Conservation (phyloP, 305 asterid species). For the Salvia sclarea region DNA sequence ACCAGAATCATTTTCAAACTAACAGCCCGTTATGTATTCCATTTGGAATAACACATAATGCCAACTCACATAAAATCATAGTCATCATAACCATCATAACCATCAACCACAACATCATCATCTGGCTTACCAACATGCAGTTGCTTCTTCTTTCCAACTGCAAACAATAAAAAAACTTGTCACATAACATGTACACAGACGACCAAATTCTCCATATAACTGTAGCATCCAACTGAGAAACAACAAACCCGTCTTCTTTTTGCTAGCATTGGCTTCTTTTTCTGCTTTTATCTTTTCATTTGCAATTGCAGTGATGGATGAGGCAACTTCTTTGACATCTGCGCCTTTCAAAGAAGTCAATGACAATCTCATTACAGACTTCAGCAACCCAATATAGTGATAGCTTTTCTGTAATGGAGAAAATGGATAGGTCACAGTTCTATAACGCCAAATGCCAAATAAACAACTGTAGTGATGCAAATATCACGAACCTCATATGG, state of each 20-base stretch:
- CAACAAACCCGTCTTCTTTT: constrained; percentile 71
- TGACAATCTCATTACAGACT: constrained; percentile 81
- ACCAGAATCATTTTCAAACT: no score
- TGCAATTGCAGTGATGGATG: constrained; percentile 90
- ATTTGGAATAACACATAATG: constrained; percentile 19
- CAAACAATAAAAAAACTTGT: constrained; percentile 6
- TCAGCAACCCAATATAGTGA: constrained; percentile 80
- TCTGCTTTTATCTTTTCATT: constrained; percentile 94
- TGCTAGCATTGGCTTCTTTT: constrained; percentile 87
- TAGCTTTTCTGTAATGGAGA: constrained; percentile 71
- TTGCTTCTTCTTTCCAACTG: constrained; percentile 88
- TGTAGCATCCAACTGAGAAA: background rate
- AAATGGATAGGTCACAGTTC: constrained; percentile 22
- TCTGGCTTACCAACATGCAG: constrained; percentile 65
- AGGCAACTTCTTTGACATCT: constrained; percentile 89
- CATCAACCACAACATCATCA: constrained; percentile 56
- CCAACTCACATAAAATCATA: constrained; percentile 56
- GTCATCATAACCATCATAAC: constrained; percentile 47
- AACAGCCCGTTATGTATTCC: constrained; percentile 23
- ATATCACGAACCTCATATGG: constrained; percentile 67
- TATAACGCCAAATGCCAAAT: background rate
- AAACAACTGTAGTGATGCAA: background rate
- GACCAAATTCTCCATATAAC: background rate
- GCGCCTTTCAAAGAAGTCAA: constrained; percentile 74
- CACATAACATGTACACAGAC: background rate